Percentiles rank a stretch among this genome's conserved stretches.
Evolutionary conservation across 805 yeast species (phyloP).

Genomic region (Scheffersomyces stipitis): DNA sequence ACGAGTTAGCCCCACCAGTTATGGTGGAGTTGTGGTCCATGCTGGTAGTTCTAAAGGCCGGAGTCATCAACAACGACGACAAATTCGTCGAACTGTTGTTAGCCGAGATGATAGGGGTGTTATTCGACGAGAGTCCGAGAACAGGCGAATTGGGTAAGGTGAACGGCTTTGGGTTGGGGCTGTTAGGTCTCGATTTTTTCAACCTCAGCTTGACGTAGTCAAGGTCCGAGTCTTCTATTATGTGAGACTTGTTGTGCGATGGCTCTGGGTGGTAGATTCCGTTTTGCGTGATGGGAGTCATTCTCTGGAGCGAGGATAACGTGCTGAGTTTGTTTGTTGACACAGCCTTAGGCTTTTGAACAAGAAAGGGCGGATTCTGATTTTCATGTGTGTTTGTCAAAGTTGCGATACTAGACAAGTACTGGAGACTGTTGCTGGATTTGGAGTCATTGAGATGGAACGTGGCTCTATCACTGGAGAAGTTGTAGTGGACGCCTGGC

Average conservation of each 20-base stretch:
- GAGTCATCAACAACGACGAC: slow-evolving; percentile 35
- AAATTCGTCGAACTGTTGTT: slow-evolving; percentile 41
- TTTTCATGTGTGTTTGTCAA: slow-evolving; percentile 22
- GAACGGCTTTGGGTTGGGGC: slow-evolving; percentile 38
- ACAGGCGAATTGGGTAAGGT: slow-evolving; percentile 47
- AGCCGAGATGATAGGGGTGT: slow-evolving; percentile 44
- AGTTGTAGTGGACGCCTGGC: background rate
- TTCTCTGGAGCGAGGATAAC: slow-evolving; percentile 54
- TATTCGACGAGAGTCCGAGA: slow-evolving; percentile 36
- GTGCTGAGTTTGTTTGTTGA: slow-evolving; percentile 23
- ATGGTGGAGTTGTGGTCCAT: background rate
- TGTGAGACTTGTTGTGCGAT: slow-evolving; percentile 14
- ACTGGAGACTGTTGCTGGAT: slow-evolving; percentile 38
- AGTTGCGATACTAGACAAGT: slow-evolving; percentile 39
- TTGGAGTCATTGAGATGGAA: slow-evolving; percentile 13
- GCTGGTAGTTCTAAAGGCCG: slow-evolving; percentile 10
- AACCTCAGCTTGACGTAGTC: slow-evolving; percentile 45
- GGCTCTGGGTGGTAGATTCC: slow-evolving; percentile 9
- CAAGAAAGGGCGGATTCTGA: slow-evolving; percentile 30
- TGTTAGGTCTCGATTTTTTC: slow-evolving; percentile 52
- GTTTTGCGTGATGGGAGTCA: slow-evolving; percentile 51
- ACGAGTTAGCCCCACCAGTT: background rate
- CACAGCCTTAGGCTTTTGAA: slow-evolving; percentile 23
- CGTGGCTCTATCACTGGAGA: slow-evolving; percentile 1
- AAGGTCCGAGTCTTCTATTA: slow-evolving; percentile 45